Evolutionary conservation across 2,329 filamentous ascomycete species (phyloP).

Genomic region (Helotiales sp.): DNA sequence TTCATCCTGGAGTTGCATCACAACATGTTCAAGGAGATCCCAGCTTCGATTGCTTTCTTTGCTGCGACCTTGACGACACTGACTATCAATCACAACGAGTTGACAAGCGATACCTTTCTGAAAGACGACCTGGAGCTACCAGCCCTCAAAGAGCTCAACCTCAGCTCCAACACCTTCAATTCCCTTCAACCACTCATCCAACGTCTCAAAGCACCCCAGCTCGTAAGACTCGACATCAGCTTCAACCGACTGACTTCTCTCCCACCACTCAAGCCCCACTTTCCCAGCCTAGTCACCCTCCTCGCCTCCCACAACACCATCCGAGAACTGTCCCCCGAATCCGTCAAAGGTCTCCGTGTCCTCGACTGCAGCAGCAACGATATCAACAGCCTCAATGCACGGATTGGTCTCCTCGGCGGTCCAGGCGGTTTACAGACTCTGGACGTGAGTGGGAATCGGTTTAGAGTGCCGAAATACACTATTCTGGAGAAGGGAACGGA

Average conservation of each 20-base stretch:
- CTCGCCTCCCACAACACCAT: slow-evolving; percentile 82
- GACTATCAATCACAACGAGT: slow-evolving; percentile 76
- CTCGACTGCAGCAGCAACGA: slow-evolving; percentile 87
- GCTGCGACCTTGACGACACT: slow-evolving; percentile 72
- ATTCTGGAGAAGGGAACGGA: slow-evolving; percentile 88
- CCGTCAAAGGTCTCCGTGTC: slow-evolving; percentile 73
- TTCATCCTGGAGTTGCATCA: slow-evolving; percentile 72
- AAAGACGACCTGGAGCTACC: slow-evolving; percentile 71
- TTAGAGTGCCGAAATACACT: slow-evolving; percentile 84
- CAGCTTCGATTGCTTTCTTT: slow-evolving; percentile 72
- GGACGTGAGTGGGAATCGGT: slow-evolving; percentile 83
- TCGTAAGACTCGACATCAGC: slow-evolving; percentile 80
- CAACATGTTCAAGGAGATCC: slow-evolving; percentile 75
- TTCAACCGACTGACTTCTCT: slow-evolving; percentile 79
- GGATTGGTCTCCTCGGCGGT: slow-evolving; percentile 77
- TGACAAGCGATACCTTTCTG: slow-evolving; percentile 69
- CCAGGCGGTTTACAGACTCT: slow-evolving; percentile 63
- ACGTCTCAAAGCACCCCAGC: slow-evolving; percentile 72
- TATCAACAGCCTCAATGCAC: slow-evolving; percentile 79
- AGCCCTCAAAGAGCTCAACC: slow-evolving; percentile 75
- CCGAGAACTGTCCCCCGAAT: slow-evolving; percentile 71
- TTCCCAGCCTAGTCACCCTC: slow-evolving; percentile 73
- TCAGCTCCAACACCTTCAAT: slow-evolving; percentile 75
- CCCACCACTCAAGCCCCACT: slow-evolving; percentile 68
- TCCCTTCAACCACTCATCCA: slow-evolving; percentile 69